A percentile compares a stretch with the other conserved stretches of the same genome.
Evolutionary conservation across 148 eudicot species (phyloP).

Genomic region (Rhododendron henanense): DNA sequence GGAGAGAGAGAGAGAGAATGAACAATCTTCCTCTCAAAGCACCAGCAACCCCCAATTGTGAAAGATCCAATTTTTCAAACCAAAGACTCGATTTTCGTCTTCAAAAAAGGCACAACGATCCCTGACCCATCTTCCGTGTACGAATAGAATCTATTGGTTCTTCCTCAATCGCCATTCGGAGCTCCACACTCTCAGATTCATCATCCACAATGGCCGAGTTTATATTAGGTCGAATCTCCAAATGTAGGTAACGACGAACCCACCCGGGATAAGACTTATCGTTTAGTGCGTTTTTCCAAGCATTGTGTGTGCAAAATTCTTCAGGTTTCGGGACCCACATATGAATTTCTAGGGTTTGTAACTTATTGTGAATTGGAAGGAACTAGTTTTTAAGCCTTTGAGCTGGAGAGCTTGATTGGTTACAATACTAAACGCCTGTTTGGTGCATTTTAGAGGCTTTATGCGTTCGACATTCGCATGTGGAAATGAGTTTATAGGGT

Average conservation of each 20-base stretch:
- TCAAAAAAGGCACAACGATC: not conserved
- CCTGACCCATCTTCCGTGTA: not conserved
- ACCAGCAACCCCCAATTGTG: not conserved
- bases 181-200: not conserved
- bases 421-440: not conserved
- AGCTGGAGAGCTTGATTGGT: not conserved
- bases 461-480: not conserved
- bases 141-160: not conserved
- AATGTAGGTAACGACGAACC: not conserved
- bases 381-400: not conserved
- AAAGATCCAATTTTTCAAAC: not conserved
- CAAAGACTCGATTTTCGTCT: not conserved
- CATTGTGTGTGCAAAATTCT: not conserved
- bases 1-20: conserved; percentile 3
- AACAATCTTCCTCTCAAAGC: not conserved
- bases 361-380: not conserved
- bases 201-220: not conserved
- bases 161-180: conserved; percentile 3
- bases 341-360: not conserved
- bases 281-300: not conserved
- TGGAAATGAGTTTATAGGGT: conserved; percentile 1
- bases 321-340: not conserved
- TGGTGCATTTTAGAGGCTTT: not conserved
- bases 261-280: not conserved
- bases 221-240: not conserved